Conservation (phyloP, 257 asterid genomes). For the Ilex asprella region DNA sequence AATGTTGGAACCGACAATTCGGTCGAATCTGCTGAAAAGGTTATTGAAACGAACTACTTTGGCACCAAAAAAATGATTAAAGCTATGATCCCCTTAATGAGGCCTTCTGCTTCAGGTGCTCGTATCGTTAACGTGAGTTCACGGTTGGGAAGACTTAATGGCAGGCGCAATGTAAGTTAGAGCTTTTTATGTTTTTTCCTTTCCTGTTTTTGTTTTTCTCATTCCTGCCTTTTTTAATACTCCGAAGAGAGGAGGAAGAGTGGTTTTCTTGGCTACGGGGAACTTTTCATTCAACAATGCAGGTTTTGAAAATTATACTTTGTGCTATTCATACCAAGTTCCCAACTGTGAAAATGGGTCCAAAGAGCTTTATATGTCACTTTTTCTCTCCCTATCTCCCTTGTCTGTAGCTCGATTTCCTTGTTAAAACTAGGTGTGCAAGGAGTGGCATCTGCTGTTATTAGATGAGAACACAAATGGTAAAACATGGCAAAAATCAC, state of each 20-base stretch:
- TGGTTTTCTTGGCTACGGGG: background rate
- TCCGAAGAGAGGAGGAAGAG: too few species aligned
- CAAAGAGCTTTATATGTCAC: background rate
- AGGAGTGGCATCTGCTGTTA: background rate
- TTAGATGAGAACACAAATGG: background rate
- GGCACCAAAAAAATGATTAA: constrained; percentile 80
- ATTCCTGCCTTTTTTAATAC: background rate
- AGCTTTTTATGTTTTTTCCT: background rate
- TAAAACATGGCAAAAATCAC: too few species aligned
- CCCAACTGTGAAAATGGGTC: background rate
- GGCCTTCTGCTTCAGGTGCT: constrained; percentile 61
- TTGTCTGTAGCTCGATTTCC: background rate
- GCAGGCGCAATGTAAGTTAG: constrained; percentile 69
- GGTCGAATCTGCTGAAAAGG: constrained; percentile 62
- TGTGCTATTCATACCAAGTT: background rate
- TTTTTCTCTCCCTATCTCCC: background rate
- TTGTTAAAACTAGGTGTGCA: too few species aligned
- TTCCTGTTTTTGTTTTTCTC: background rate
- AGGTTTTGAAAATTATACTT: background rate
- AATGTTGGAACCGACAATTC: constrained; percentile 67
- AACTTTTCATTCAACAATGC: background rate
- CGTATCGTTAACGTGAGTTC: constrained; percentile 79
- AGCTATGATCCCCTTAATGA: constrained; percentile 68
- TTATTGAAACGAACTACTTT: constrained; percentile 64
- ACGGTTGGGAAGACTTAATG: constrained; percentile 80